These are phyloP conservation scores for Rutstroemia sp. DNA, from an alignment of 2,329 filamentous ascomycete species.

Conservation along the genomic window DNA sequence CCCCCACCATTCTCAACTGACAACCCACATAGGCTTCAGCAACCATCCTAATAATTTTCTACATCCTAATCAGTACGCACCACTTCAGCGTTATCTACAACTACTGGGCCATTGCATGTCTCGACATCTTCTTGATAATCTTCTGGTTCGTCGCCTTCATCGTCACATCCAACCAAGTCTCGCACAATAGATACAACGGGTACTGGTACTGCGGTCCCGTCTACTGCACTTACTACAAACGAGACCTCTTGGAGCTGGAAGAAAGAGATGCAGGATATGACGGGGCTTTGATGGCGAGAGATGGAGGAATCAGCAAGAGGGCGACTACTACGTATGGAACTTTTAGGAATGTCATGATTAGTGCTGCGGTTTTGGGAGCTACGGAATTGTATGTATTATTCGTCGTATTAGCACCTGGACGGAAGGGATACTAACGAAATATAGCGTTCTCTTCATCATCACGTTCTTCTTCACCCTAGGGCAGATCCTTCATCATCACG, in stretches of 20 bases:
- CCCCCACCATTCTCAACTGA: background rate
- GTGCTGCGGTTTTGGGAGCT: background rate
- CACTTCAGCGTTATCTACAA: constrained; percentile 1
- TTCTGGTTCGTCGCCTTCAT: constrained; percentile 5
- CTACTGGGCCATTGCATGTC: constrained; percentile 1
- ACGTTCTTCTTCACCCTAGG: background rate
- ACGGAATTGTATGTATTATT: constrained; percentile 6
- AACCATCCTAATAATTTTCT: constrained; percentile 4
- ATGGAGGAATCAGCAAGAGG: background rate
- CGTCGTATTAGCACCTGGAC: accelerated
- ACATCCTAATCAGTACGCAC: background rate
- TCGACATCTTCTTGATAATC: background rate
- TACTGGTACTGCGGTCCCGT: constrained; percentile 1
- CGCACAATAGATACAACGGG: background rate
- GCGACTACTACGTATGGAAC: background rate
- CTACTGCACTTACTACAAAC: background rate
- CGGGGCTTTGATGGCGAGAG: background rate
- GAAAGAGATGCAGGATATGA: background rate
- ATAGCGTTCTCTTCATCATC: background rate
- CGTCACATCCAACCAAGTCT: background rate
- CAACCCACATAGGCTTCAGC: background rate
- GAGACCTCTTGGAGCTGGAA: constrained; percentile 2
- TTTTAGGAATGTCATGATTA: background rate
- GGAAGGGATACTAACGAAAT: background rate
- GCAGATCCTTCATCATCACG: background rate